phyloP scores from a whole-genome alignment of 73 alveolate species.

The Paraurostyla sp. region DNA sequence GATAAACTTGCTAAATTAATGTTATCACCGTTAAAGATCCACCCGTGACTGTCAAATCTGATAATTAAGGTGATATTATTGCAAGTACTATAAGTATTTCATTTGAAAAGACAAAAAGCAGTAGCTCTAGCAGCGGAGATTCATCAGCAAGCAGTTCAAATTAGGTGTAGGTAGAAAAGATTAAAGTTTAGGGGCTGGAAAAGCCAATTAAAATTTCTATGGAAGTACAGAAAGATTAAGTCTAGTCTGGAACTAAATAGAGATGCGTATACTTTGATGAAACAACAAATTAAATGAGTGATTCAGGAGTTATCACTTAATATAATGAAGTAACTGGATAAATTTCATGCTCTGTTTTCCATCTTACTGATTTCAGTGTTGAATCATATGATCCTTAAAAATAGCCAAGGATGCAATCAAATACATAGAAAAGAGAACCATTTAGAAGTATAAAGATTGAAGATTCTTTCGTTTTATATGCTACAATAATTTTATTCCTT shows the following conservation, averaged over 20 bases:
- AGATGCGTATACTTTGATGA: constrained; percentile 35
- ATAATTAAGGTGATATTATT: not conserved
- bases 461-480: not conserved
- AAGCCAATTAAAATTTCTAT: constrained; percentile 1
- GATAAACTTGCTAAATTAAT: not conserved
- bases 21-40: not conserved
- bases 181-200: not conserved
- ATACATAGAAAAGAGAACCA: not conserved
- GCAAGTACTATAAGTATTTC: constrained; percentile 42
- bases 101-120: not conserved
- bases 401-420: not conserved
- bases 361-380: constrained; percentile 43
- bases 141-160: not conserved
- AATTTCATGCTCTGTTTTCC: not conserved
- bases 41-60: not conserved
- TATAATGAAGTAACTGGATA: constrained; percentile 11
- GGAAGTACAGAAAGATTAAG: not conserved
- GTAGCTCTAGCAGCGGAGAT: too few relatives aligned
- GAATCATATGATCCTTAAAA: constrained; percentile 13
- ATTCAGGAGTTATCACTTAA: constrained; percentile 2
- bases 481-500: too few relatives aligned
- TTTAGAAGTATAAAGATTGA: not conserved
- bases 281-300: not conserved
- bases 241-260: not conserved
- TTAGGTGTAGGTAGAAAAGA: not conserved